Conservation (phyloP, 2,329 filamentous ascomycete species). For the Sporothrix mexicana region DNA sequence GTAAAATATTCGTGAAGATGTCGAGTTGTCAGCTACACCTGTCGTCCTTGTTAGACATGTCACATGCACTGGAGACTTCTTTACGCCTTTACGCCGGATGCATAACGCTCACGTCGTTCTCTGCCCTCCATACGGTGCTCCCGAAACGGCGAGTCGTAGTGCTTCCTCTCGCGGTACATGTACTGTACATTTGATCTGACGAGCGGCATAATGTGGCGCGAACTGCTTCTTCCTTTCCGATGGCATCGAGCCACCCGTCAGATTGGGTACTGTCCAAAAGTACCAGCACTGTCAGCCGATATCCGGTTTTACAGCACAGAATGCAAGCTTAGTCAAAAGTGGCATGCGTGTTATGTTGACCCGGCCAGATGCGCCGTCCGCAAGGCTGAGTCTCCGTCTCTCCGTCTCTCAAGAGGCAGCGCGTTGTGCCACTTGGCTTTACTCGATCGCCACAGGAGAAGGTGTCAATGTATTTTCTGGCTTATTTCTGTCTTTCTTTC, state of each 20-base stretch:
- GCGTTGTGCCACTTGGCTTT: background rate
- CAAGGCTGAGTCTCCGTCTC: background rate
- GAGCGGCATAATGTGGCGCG: background rate
- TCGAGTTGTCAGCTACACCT: too few species aligned
- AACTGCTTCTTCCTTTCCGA: background rate
- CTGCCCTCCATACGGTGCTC: background rate
- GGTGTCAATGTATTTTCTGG: too few species aligned
- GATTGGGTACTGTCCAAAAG: too few species aligned
- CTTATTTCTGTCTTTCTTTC: too few species aligned
- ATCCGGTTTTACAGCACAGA: background rate
- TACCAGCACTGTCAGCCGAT: background rate
- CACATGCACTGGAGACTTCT: too few species aligned
- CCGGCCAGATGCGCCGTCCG: background rate
- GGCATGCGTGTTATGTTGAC: background rate
- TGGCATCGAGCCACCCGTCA: background rate
- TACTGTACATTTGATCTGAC: background rate
- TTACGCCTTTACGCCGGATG: background rate
- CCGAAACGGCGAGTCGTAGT: background rate
- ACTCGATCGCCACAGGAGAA: background rate
- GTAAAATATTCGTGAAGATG: too few species aligned
- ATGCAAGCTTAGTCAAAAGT: background rate
- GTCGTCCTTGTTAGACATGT: too few species aligned
- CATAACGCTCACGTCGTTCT: background rate
- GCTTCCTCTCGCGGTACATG: too few species aligned
- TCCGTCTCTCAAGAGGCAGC: background rate